These are phyloP conservation scores for Talaromyces trachyspermus DNA, from an alignment of 495 filamentous ascomycete species.

Conservation along the genomic window DNA sequence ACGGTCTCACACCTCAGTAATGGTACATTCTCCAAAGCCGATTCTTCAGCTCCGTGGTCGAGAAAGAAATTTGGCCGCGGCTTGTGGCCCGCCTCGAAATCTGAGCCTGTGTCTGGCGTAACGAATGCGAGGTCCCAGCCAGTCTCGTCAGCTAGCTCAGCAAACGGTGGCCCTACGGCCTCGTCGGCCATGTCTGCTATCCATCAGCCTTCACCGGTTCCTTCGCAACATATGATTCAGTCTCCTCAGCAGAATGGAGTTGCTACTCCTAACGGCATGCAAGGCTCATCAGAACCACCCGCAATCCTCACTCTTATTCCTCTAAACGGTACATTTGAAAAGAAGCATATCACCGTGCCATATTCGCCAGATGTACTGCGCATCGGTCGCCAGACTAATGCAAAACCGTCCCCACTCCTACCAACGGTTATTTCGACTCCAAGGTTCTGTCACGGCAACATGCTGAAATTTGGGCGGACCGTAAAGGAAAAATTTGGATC, in stretches of 20 bases:
- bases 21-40: conserved; percentile 35
- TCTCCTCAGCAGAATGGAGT: conserved; percentile 56
- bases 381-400: conserved; percentile 94
- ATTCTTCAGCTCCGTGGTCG: conserved; percentile 45
- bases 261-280: conserved; percentile 45
- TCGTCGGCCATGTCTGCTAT: conserved; percentile 63
- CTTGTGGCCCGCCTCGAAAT: conserved; percentile 66
- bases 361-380: conserved; percentile 81
- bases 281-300: conserved; percentile 48
- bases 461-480: conserved; percentile 92
- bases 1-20: conserved; percentile 44
- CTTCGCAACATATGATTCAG: conserved; percentile 61
- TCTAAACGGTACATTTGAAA: conserved; percentile 90
- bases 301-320: conserved; percentile 77
- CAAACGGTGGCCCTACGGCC: conserved; percentile 48
- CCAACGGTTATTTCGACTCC: conserved; percentile 95
- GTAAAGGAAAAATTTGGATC: conserved; percentile 86
- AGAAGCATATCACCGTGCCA: conserved; percentile 89
- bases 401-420: conserved; percentile 83
- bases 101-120: conserved; percentile 58
- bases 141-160: conserved; percentile 52
- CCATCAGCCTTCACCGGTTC: conserved; percentile 66
- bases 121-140: conserved; percentile 55
- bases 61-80: conserved; percentile 62
- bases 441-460: conserved; percentile 95